These are phyloP conservation scores for Pulicaria dysenterica DNA, from an alignment of 129 eudicot species.

Conservation along the genomic window DNA sequence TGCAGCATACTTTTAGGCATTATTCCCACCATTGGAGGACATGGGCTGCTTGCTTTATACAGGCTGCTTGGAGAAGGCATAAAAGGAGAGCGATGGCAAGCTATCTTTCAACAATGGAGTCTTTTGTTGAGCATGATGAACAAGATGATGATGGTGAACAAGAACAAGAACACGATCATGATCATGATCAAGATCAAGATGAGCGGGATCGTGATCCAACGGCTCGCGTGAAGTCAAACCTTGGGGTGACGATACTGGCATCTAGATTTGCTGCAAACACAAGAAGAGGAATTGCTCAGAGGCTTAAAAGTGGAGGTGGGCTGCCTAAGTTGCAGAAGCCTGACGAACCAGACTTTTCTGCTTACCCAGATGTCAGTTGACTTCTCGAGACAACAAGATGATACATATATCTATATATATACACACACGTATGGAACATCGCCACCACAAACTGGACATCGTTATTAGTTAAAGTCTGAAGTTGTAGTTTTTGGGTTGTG, in stretches of 20 bases:
- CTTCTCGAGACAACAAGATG: slow-evolving; percentile 16
- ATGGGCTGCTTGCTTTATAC: slow-evolving; percentile 98
- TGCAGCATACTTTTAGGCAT: slow-evolving; percentile 94
- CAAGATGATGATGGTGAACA: slow-evolving; percentile 37
- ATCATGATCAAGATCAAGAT: slow-evolving; percentile 38
- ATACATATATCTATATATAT: slow-evolving; percentile 7
- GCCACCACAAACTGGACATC: slow-evolving; percentile 19
- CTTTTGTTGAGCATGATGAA: slow-evolving; percentile 48
- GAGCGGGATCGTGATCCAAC: slow-evolving; percentile 26
- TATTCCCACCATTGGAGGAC: slow-evolving; percentile 99
- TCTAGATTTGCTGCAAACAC: slow-evolving; percentile 95
- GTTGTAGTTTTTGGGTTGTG: slow-evolving; percentile 15
- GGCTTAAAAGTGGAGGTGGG: slow-evolving; percentile 51
- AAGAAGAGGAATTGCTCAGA: slow-evolving; percentile 79
- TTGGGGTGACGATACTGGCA: slow-evolving; percentile 81
- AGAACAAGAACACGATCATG: slow-evolving; percentile 24
- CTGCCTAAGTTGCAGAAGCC: slow-evolving; percentile 81
- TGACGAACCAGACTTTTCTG: slow-evolving; percentile 96
- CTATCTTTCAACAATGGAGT: slow-evolving; percentile 64
- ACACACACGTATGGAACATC: neutral
- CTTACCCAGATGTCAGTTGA: slow-evolving; percentile 55
- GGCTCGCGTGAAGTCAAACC: slow-evolving; percentile 47
- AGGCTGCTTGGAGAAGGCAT: slow-evolving; percentile 94
- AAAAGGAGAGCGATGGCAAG: slow-evolving; percentile 71
- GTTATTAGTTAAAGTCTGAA: slow-evolving; percentile 26